phyloP scores from a whole-genome alignment of 2,329 filamentous ascomycete species.

The Aphanoascus verrucosus region DNA sequence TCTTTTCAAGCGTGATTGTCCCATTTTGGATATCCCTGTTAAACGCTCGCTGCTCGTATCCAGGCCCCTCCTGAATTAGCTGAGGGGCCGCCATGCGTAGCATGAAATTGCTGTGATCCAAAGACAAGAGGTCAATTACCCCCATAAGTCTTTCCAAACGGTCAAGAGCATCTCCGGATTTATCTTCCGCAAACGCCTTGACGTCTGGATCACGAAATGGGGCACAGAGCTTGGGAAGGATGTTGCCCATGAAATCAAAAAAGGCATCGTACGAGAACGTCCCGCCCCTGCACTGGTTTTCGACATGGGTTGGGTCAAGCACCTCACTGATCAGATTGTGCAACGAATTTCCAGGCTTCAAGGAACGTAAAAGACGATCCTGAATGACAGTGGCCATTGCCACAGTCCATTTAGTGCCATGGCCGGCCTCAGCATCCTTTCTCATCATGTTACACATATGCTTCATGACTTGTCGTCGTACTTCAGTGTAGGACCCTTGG shows the following conservation, averaged over 20 bases:
- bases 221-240: slow-evolving; percentile 54
- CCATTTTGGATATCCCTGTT: slow-evolving; percentile 44
- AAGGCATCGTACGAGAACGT: slow-evolving; percentile 55
- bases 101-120: slow-evolving; percentile 58
- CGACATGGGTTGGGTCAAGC: slow-evolving; percentile 49
- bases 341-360: slow-evolving; percentile 52
- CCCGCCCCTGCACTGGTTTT: slow-evolving; percentile 47
- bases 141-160: slow-evolving; percentile 53
- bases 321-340: slow-evolving; percentile 51
- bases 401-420: slow-evolving; percentile 49
- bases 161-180: slow-evolving; percentile 47
- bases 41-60: slow-evolving; percentile 52
- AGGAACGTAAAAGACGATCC: slow-evolving; percentile 48
- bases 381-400: slow-evolving; percentile 58
- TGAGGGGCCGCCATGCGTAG: slow-evolving; percentile 50
- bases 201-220: slow-evolving; percentile 53
- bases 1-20: slow-evolving; percentile 42
- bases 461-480: slow-evolving; percentile 47
- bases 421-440: slow-evolving; percentile 45
- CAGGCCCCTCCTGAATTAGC: slow-evolving; percentile 50
- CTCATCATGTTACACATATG: slow-evolving; percentile 51
- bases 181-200: slow-evolving; percentile 44
- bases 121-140: slow-evolving; percentile 50
- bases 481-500: slow-evolving; percentile 38
- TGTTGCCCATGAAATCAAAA: slow-evolving; percentile 52